These are phyloP conservation scores for Taiozyma sp. DNA, from an alignment of 1,139 yeast species.

Conservation along the genomic window DNA sequence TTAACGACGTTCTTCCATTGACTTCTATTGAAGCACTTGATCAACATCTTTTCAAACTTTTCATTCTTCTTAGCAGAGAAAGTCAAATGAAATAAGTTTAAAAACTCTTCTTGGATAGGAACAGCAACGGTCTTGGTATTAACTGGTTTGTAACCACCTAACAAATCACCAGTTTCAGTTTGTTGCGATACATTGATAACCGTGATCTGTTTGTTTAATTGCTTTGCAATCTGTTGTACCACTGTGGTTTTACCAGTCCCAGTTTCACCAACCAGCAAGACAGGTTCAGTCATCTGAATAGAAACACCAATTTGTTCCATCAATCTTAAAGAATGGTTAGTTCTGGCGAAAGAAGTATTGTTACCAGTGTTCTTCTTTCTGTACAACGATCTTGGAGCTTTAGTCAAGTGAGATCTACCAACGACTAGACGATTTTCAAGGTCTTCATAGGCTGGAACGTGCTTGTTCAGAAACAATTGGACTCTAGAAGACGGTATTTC, in stretches of 20 bases:
- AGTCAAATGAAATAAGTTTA: constrained; percentile 68
- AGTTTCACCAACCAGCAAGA: constrained; percentile 92
- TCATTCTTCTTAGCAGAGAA: constrained; percentile 87
- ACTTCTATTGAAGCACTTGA: constrained; percentile 66
- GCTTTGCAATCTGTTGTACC: constrained; percentile 85
- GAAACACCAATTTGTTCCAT: constrained; percentile 91
- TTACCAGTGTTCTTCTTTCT: constrained; percentile 35
- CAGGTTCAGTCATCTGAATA: constrained; percentile 79
- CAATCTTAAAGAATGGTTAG: constrained; percentile 79
- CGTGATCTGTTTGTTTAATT: constrained; percentile 70
- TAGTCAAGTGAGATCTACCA: constrained; percentile 64
- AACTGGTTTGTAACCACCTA: constrained; percentile 96
- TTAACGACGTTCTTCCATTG: constrained; percentile 85
- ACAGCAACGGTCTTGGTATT: constrained; percentile 79
- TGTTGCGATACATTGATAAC: constrained; percentile 97
- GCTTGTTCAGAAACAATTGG: constrained; percentile 56
- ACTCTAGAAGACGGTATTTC: constrained; percentile 76
- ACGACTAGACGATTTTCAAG: constrained; percentile 46
- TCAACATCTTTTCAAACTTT: constrained; percentile 61
- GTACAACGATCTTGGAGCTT: constrained; percentile 26
- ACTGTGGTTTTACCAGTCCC: constrained; percentile 99
- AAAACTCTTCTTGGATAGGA: constrained; percentile 81
- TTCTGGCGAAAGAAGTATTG: constrained; percentile 71
- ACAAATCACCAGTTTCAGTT: constrained; percentile 89
- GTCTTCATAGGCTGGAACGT: constrained; percentile 62